These are phyloP conservation scores for Boletus rubescentipes DNA, from an alignment of 768 basidiomycete species.

Conservation along the genomic window DNA sequence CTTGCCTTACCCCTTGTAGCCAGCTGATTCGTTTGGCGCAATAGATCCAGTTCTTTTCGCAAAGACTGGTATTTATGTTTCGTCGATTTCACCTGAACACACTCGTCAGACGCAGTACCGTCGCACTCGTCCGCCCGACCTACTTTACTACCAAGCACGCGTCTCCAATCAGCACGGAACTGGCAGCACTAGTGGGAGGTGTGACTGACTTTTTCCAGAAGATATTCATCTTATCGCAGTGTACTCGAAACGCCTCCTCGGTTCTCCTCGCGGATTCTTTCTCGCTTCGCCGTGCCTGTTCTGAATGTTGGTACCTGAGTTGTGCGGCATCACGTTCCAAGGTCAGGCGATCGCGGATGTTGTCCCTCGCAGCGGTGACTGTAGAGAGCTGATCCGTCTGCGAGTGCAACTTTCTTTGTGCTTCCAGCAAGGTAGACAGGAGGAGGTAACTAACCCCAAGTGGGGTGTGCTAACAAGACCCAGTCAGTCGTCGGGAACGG, in stretches of 20 bases:
- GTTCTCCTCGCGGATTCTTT: neutral
- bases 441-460: neutral
- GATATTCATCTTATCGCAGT: neutral
- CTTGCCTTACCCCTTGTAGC: neutral
- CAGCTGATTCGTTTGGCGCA: neutral
- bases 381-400: neutral
- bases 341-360: neutral
- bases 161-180: neutral
- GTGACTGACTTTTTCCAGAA: conserved; percentile 3
- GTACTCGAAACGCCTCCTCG: neutral
- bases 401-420: neutral
- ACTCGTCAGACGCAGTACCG: neutral
- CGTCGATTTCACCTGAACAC: neutral
- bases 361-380: neutral
- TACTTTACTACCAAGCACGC: neutral
- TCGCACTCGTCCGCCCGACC: neutral
- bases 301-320: neutral
- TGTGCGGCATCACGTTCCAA: neutral
- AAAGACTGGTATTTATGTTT: neutral
- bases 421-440: neutral
- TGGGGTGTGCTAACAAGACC: neutral
- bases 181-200: neutral
- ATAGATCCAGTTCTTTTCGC: neutral
- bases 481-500: neutral
- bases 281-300: neutral